Percentiles rank a stretch among this genome's conserved stretches.
Conservation (phyloP, 352 stramenopile genomes). For the Phytopythium ostracodes region DNA sequence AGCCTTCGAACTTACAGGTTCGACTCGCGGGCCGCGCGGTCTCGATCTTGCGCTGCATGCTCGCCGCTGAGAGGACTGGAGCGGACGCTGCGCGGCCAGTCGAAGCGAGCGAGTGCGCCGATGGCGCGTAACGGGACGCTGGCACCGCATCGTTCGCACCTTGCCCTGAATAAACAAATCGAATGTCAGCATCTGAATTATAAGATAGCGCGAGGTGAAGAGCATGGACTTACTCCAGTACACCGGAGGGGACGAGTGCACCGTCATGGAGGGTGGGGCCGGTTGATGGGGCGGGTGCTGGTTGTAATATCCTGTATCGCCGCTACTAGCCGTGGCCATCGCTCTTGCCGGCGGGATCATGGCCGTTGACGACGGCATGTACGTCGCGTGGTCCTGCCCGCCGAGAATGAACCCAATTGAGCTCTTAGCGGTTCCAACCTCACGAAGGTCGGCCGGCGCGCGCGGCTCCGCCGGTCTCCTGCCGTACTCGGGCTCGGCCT, state of each 20-base stretch:
- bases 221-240: conserved; percentile 1
- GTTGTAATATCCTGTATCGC: neutral
- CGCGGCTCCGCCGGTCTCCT: neutral
- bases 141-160: neutral
- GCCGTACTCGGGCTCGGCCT: conserved; percentile 4
- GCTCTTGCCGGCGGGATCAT: neutral
- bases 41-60: conserved; percentile 23
- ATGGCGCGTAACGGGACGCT: neutral
- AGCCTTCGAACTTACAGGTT: conserved; percentile 50
- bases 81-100: conserved; percentile 1
- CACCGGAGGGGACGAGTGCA: neutral
- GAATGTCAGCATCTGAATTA: neutral
- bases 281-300: neutral
- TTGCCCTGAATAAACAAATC: neutral
- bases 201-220: too few species aligned
- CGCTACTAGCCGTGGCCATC: neutral
- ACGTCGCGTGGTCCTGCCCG: conserved; percentile 4
- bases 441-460: neutral
- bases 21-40: conserved; percentile 34
- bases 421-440: conserved; percentile 19
- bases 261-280: neutral
- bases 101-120: neutral
- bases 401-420: conserved; percentile 44
- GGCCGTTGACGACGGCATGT: neutral
- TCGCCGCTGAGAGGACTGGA: neutral